Base-by-base conservation (phyloP, 768 basidiomycete species). In the Rossbeevera mucosa region DNA sequence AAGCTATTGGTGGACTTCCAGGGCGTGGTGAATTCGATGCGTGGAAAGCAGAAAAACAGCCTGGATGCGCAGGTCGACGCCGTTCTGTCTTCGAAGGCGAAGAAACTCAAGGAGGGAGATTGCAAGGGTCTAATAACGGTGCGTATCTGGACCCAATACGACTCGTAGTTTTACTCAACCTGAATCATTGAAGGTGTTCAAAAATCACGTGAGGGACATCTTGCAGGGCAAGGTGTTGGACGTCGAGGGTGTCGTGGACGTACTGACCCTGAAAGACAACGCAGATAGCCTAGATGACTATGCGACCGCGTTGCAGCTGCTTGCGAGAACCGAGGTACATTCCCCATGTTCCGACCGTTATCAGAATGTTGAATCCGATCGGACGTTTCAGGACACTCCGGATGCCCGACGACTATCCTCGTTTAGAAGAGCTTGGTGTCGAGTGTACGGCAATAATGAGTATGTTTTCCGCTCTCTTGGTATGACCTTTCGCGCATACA, bases 371-470 rank as follows among this genome's bases (percentile, higher is more conserved):
- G 33, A 67, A 42, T 22, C 20, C 14, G 4, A 42, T 22, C 20
- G 12, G 4, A 31, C 24, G 12, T 44, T 20, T 29, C n/a, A 91
- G 86, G 77, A 79, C 48, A 62, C 91, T 3, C 92, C 93, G 0
- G 81, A 84, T 52, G 80, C 80, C 28, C 77, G 94, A 44, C 79
- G 78, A 64, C 62, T 78, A 38, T 81, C 87, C 22, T 85, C 90
- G 4, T 80, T 89, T 62, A 76, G 83, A 43, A 83, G 81, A 28
- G 77, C 91, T 14, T 97, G 94, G 94, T 80, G 94, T 30, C 77
- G 94, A 26, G 80, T 95, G 43, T 95, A 89, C 64, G 77, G 88
- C 47, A 86, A 91, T 47, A 93, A 97, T 65, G 82, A 96, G 94
- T 95, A 68, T 54, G 86, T 76, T 45, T 54, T 48, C 43, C 26